Evolutionary conservation across 148 eudicot genomes (phyloP), one percentile per base, ranked within the genome.

Genomic region (Nepenthes gracilis): DNA sequence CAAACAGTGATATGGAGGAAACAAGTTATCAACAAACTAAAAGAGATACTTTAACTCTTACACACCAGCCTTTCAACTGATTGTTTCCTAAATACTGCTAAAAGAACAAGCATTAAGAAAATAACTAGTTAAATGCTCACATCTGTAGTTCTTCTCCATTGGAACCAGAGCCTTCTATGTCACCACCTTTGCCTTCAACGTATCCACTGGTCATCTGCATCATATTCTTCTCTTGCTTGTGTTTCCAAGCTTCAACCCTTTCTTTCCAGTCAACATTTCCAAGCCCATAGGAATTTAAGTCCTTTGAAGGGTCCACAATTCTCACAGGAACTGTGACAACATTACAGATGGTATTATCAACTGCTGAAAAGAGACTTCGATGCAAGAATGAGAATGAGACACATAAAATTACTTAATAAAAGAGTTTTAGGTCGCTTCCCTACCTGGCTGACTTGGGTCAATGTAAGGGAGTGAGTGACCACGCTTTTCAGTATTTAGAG

Each of bases 231-330:
- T 93, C 96, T 77, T 88, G 98, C 80, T 88, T 93, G 61, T 88
- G 87, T 70, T 93, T 93, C 98, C 98, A 93, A 33, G 96, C 84
- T 72, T 93, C 98, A 67, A 93, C 94, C 62, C 98, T 85, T 77
- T 93, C 98, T 77, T 88, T 93, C 98, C 98, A 93, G 79, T 93
- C 98, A 61, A 92, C 93, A 74, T 79, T 82, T 57, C 91, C 88
- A 59, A 92, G 86, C 49, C 96, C 96, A 74, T 92, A 92, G 56
- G 96, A 78, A 75, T 84, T 88, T 77, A 92, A 81, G 74, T 92
- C 96, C 79, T 92, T 92, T 36, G 96, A 83, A 15, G 98, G 98
- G 67, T 92, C 98, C 67, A 93, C 95, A 63, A 86, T 93, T 79
- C 98, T 77, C 59, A 93, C 96, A 64, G 88, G 90, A 72, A 92